phyloP scores from a whole-genome alignment of 805 yeast species.

The Metschnikowia similis region DNA sequence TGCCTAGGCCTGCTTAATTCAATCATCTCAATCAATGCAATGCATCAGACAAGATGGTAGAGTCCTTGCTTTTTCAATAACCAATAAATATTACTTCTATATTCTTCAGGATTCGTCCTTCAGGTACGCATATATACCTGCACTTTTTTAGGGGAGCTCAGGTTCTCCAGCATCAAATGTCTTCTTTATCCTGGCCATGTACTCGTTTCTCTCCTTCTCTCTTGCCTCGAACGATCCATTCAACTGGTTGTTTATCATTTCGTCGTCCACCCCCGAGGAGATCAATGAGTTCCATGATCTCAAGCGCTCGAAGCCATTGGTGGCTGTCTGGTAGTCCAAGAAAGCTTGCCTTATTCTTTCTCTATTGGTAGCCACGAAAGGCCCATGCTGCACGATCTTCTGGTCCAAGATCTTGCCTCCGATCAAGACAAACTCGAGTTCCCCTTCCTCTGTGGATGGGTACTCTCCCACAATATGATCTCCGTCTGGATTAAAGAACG shows the following conservation, averaged over 20 bases:
- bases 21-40: neutral
- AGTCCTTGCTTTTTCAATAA: neutral
- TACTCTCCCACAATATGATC: conserved; percentile 51
- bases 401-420: conserved; percentile 77
- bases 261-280: conserved; percentile 39
- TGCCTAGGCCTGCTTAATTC: neutral
- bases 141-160: neutral
- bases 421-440: conserved; percentile 60
- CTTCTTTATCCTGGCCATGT: conserved; percentile 4
- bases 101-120: neutral
- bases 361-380: conserved; percentile 79
- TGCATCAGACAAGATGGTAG: neutral
- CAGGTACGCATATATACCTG: no score
- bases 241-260: conserved; percentile 38
- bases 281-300: conserved; percentile 54
- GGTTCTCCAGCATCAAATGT: conserved; percentile 1
- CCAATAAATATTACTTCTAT: neutral
- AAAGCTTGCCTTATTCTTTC: conserved; percentile 69
- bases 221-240: conserved; percentile 31
- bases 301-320: conserved; percentile 68
- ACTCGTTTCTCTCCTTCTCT: conserved; percentile 19
- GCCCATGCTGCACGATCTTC: conserved; percentile 82
- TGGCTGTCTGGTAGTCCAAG: conserved; percentile 62
- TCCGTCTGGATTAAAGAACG: conserved; percentile 70
- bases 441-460: conserved; percentile 30